phyloP scores from a whole-genome alignment of 176 grass and related monocot species.

The Typha latifolia region DNA sequence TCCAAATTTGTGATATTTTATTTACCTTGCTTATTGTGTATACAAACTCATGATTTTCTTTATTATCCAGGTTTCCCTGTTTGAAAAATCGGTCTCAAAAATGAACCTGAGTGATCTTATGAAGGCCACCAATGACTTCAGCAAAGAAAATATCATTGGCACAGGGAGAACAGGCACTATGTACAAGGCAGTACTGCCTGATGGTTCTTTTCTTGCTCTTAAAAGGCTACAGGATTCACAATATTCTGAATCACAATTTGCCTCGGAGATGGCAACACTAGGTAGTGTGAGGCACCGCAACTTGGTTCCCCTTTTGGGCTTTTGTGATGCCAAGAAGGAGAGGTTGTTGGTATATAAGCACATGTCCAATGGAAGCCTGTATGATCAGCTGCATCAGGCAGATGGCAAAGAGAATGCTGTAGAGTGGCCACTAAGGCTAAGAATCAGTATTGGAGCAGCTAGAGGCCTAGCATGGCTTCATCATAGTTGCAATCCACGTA shows the following conservation, averaged over 20 bases:
- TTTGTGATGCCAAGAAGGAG: slow-evolving; percentile 71
- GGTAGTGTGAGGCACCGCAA: slow-evolving; percentile 71
- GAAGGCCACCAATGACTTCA: slow-evolving; percentile 78
- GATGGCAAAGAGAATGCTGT: slow-evolving; percentile 23
- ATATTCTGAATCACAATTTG: slow-evolving; percentile 81
- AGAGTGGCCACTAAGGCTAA: slow-evolving; percentile 67
- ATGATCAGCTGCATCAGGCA: slow-evolving; percentile 51
- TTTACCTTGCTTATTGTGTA: not conserved
- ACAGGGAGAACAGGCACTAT: slow-evolving; percentile 67
- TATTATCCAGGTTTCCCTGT: slow-evolving; percentile 71
- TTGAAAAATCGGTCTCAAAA: slow-evolving; percentile 79
- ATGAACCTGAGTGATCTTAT: slow-evolving; percentile 90
- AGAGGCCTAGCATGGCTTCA: slow-evolving; percentile 83
- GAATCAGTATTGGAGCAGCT: slow-evolving; percentile 64
- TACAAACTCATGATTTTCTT: not conserved
- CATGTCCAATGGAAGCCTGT: slow-evolving; percentile 62
- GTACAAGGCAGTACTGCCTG: slow-evolving; percentile 75
- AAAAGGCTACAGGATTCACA: slow-evolving; percentile 82
- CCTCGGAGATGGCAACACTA: slow-evolving; percentile 77
- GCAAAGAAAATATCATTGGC: slow-evolving; percentile 64
- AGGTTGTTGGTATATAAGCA: slow-evolving; percentile 77
- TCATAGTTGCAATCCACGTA: slow-evolving; percentile 79
- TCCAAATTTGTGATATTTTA: not conserved
- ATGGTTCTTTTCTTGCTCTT: slow-evolving; percentile 65
- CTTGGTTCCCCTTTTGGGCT: slow-evolving; percentile 75